These are phyloP conservation scores for Cytospora piceicola DNA, from an alignment of 2,329 filamentous ascomycete genomes.

Conservation along the genomic window DNA sequence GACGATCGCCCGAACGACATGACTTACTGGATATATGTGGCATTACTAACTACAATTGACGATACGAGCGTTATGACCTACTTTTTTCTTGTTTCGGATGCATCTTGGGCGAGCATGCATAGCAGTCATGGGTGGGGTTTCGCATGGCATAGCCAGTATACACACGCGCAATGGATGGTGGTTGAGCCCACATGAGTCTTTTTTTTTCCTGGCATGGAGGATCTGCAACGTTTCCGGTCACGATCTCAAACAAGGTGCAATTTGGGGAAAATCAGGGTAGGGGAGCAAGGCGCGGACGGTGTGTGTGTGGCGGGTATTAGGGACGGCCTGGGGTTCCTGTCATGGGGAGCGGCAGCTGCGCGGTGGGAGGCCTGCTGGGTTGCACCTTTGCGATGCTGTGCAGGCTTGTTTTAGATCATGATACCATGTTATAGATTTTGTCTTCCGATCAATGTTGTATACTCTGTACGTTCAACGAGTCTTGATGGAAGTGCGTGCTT, in stretches of 20 bases:
- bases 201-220: slow-evolving; percentile 1
- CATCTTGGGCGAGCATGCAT: not conserved
- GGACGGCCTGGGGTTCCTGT: not conserved
- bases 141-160: slow-evolving; percentile 2
- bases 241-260: not conserved
- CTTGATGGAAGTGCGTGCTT: too few species aligned
- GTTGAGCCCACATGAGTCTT: not conserved
- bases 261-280: not conserved
- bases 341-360: not conserved
- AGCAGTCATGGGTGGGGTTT: not conserved
- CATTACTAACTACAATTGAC: not conserved
- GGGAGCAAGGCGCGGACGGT: not conserved
- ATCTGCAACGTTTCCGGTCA: not conserved
- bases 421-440: too few species aligned
- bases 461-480: too few species aligned
- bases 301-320: not conserved
- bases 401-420: too few species aligned
- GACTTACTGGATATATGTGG: not conserved
- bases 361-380: slow-evolving; percentile 1
- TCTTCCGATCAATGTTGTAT: too few species aligned
- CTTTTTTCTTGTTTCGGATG: not conserved
- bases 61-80: not conserved
- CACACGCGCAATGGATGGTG: slow-evolving; percentile 6
- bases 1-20: not conserved
- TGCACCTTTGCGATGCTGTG: not conserved